Conservation (phyloP, 164 flowering plant genomes). For the Kalanchoe fedtschenkoi region DNA sequence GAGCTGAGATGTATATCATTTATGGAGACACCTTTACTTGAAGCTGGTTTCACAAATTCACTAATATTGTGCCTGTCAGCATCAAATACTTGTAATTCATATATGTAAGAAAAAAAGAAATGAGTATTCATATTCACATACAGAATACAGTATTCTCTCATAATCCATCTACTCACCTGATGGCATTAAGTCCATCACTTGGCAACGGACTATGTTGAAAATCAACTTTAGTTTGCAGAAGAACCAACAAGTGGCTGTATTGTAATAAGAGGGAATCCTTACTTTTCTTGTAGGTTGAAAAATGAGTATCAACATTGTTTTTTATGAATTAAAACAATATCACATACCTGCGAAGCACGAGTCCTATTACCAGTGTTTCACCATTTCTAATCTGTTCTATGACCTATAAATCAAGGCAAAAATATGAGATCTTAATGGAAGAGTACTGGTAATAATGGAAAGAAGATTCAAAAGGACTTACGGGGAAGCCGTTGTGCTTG, state of each 20-base stretch:
- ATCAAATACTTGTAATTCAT: not conserved
- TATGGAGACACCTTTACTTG: slow-evolving; percentile 76
- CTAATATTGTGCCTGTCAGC: slow-evolving; percentile 57
- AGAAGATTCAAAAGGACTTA: slow-evolving; percentile 21
- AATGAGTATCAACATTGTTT: not conserved
- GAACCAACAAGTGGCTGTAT: slow-evolving; percentile 83
- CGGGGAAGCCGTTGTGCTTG: slow-evolving; percentile 92
- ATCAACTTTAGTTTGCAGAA: slow-evolving; percentile 85
- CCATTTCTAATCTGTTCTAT: slow-evolving; percentile 72
- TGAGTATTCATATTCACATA: slow-evolving; percentile 2
- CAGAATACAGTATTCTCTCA: not conserved
- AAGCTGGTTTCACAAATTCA: slow-evolving; percentile 90
- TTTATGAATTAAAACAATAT: not conserved
- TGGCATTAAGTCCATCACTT: slow-evolving; percentile 48
- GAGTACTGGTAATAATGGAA: not conserved
- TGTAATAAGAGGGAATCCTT: slow-evolving; percentile 7
- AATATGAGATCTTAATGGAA: not conserved
- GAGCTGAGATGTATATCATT: slow-evolving; percentile 65
- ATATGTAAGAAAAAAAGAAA: not conserved
- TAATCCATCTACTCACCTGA: slow-evolving; percentile 39
- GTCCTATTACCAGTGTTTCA: slow-evolving; percentile 76
- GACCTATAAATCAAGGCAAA: slow-evolving; percentile 31
- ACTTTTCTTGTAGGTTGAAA: not conserved
- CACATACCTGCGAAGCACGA: slow-evolving; percentile 77
- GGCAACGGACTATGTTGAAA: slow-evolving; percentile 88